Evolutionary conservation across 257 asterid genomes (phyloP).

Genomic region (Ocimum tenuiflorum): DNA sequence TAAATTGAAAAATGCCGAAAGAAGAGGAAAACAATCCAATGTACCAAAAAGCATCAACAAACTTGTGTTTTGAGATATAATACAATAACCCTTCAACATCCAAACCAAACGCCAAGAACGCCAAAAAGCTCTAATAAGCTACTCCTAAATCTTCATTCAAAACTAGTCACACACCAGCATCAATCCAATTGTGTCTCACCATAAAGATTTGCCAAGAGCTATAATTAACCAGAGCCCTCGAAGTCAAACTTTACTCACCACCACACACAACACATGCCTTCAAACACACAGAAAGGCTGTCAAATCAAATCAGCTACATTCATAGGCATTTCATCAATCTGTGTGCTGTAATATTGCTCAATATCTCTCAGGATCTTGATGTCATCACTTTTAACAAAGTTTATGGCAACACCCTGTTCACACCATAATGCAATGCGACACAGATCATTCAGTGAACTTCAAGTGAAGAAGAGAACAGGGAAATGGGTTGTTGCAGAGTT

Average conservation of each 20-base stretch:
- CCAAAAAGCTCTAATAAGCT: too few relatives aligned
- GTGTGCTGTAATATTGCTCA: constrained; percentile 91
- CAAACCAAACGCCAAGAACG: background rate
- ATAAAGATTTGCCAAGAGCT: background rate
- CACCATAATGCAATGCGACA: background rate
- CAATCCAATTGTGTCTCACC: background rate
- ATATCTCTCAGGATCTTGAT: constrained; percentile 84
- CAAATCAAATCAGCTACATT: constrained; percentile 79
- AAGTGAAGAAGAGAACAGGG: background rate
- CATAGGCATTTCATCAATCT: constrained; percentile 97
- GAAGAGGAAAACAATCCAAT: too few relatives aligned
- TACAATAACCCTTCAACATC: background rate
- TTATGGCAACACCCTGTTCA: constrained; percentile 92
- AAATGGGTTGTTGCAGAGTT: background rate
- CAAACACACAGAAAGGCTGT: background rate
- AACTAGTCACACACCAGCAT: background rate
- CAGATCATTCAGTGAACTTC: background rate
- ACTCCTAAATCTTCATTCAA: too few relatives aligned
- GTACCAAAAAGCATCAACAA: too few relatives aligned
- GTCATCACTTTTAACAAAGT: constrained; percentile 82
- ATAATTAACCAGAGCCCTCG: constrained; percentile 8
- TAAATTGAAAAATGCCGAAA: background rate
- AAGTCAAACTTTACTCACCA: constrained; percentile 5
- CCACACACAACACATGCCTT: background rate
- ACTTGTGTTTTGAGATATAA: background rate